A percentile compares a stretch with the other conserved stretches of the same genome.
Conservation (phyloP, 257 asterid species). For the Solanum pinnatisectum region DNA sequence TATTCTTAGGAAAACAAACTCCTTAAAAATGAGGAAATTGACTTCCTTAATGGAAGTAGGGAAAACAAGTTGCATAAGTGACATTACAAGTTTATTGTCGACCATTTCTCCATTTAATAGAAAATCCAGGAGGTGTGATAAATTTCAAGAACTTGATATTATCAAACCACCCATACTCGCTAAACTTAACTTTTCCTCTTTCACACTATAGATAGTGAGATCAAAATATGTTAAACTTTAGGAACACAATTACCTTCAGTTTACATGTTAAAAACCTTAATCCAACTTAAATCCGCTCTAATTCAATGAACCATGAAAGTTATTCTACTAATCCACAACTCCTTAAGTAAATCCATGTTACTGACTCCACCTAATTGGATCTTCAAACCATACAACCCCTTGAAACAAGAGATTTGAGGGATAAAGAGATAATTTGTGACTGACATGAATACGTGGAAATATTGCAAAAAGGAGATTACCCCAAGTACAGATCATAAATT, state of each 20-base stretch:
- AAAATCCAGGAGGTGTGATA: not conserved
- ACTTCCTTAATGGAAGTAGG: not conserved
- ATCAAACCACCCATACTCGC: not conserved
- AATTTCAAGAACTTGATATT: not conserved
- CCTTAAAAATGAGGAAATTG: not conserved
- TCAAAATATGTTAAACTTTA: not conserved
- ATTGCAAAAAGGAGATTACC: constrained; percentile 38
- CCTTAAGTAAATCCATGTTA: not conserved
- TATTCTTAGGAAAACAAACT: not conserved
- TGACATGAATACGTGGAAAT: not conserved
- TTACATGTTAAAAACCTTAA: not conserved
- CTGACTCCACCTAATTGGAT: not conserved
- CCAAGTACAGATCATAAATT: constrained; percentile 84
- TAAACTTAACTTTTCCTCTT: not conserved
- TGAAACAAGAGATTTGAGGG: not conserved
- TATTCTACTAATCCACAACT: not conserved
- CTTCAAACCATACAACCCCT: not conserved
- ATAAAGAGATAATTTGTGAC: not conserved
- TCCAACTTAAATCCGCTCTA: not conserved
- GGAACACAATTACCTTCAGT: not conserved
- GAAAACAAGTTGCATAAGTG: not conserved
- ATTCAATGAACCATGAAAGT: not conserved
- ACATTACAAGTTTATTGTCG: not conserved
- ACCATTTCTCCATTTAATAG: not conserved
- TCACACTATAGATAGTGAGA: not conserved